Base-by-base conservation (phyloP, 2,329 filamentous ascomycete species). In the Teratosphaeriaceae sp. region DNA sequence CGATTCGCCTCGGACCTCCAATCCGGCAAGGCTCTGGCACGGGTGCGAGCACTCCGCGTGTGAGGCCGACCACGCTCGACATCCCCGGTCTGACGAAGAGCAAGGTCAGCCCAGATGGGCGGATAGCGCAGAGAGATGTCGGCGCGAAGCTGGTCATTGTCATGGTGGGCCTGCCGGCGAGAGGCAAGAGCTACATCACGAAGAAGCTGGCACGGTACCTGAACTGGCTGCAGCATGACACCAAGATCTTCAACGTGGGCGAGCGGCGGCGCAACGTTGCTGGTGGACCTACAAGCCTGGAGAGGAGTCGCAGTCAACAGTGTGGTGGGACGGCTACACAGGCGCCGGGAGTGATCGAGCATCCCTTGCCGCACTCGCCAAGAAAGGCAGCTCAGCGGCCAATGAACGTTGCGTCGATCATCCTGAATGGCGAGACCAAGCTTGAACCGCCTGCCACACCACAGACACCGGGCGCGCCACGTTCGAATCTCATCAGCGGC, bases 141-240 rank as follows among this genome's bases (percentile, higher is more conserved):
- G 92, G 89, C 38, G 85, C 92, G 30, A 98, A 98, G 73, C 74
- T 98, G 49, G 88, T 97, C 61, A 94, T 98, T 58, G 82, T 98
- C 63, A 98, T 98, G 92, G 92, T 98, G 47, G 92, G 92, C 50
- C 71, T 98, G 56, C 92, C 92, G 2, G 92, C 92, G 8, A 77
- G 92, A 58, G 92, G 92, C 62, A 98, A 98, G 70, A 96, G 89
- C 43, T 98, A 98, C 68, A 94, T 98, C 58, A 97, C 92, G 48
- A 97, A 97, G 73, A 98, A 98, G 70, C 78, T 98, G 50, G 85
- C 92, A 46, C 79, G 92, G 48, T 98, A 97, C 62, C 71, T 98
- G 39, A 90, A 94, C 38, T 98, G 92, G 92, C 81, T 96, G 59
- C 92, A 98, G 61, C 90, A 98, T 66, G 87, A 95, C 59, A 92